These are phyloP conservation scores for Hibiscus syriacus DNA, from an alignment of 345 rosid species.

Conservation along the genomic window DNA sequence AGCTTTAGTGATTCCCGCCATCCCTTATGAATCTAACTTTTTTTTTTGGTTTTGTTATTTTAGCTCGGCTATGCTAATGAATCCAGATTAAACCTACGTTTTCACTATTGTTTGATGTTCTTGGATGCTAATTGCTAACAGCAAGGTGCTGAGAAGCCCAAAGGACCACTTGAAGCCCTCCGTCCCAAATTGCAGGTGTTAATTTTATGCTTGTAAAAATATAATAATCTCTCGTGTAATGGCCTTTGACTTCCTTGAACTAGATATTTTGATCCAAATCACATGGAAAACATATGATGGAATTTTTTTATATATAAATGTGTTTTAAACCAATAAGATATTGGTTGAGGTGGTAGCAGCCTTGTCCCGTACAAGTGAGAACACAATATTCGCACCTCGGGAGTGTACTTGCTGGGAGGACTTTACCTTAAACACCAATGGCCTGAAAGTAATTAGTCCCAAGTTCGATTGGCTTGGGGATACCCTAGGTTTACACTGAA, in stretches of 20 bases:
- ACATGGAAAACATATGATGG: background rate
- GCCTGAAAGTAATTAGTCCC: no score
- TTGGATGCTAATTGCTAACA: constrained; percentile 35
- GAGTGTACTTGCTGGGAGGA: no score
- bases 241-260: background rate
- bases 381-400: no score
- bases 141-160: constrained; percentile 98
- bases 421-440: no score
- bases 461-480: no score
- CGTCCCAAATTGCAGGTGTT: constrained; percentile 95
- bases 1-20: background rate
- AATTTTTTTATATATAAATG: background rate
- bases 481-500: no score
- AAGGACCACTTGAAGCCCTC: constrained; percentile 99
- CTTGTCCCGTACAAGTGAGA: no score
- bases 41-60: constrained; percentile 1
- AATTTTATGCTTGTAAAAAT: background rate
- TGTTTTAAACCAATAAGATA: no score
- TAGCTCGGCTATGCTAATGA: constrained; percentile 3
- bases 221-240: background rate
- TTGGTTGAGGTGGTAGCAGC: no score
- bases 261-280: background rate
- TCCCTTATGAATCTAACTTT: background rate
- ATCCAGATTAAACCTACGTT: constrained; percentile 3
- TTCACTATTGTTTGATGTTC: constrained; percentile 10